Evolutionary conservation across 345 rosid genomes (phyloP).

Genomic region (Hibiscus trionum): DNA sequence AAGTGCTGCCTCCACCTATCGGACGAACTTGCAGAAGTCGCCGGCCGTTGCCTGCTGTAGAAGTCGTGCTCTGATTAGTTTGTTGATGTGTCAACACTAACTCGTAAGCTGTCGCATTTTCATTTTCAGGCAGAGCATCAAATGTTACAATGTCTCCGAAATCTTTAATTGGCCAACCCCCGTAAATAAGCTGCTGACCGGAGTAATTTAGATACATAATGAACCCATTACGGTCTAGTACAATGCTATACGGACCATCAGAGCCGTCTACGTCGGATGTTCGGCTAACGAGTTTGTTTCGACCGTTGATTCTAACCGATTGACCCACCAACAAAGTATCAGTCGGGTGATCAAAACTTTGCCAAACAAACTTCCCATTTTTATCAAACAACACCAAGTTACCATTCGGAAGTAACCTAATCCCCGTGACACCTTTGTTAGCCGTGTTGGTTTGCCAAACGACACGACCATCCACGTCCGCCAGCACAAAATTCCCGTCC

Average conservation of each 20-base stretch:
- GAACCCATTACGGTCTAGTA: slow-evolving; percentile 28
- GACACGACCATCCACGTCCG: slow-evolving; percentile 19
- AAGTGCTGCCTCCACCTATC: neutral
- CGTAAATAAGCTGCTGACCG: slow-evolving; percentile 16
- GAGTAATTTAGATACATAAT: slow-evolving; percentile 18
- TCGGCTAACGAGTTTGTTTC: slow-evolving; percentile 44
- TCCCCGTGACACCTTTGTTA: slow-evolving; percentile 23
- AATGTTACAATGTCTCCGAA: slow-evolving; percentile 8
- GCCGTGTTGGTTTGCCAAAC: slow-evolving; percentile 32
- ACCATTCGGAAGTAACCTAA: slow-evolving; percentile 46
- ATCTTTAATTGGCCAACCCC: slow-evolving; percentile 6
- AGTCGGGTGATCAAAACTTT: slow-evolving; percentile 54
- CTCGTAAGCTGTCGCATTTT: neutral
- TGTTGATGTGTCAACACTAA: neutral
- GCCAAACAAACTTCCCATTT: slow-evolving; percentile 44
- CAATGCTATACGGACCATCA: slow-evolving; percentile 49
- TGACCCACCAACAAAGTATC: slow-evolving; percentile 65
- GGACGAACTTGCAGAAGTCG: slow-evolving; percentile 1
- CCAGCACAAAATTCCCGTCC: slow-evolving; percentile 30
- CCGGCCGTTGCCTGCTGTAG: neutral
- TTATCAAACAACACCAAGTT: slow-evolving; percentile 53
- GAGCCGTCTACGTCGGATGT: slow-evolving; percentile 23
- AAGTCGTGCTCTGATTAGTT: neutral
- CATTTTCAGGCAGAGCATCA: neutral
- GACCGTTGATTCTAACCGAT: slow-evolving; percentile 27